Evolutionary conservation across 192 early-diverging fungal genomes (phyloP).

Genomic region (Backusella luteola): DNA sequence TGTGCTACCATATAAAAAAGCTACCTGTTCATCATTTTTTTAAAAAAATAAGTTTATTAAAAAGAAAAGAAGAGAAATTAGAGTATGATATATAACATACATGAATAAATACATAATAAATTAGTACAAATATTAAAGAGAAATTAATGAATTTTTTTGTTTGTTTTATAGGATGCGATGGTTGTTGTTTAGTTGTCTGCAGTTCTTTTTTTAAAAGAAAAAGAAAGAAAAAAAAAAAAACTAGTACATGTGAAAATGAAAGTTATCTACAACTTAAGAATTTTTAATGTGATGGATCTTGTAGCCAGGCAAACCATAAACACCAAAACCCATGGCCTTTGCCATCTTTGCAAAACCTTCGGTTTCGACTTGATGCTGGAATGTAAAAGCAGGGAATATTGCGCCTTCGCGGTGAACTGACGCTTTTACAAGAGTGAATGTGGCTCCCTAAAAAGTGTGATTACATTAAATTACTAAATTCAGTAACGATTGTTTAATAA

Average conservation of each 20-base stretch:
- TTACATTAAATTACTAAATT: not conserved
- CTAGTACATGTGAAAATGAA: slow-evolving; percentile 2
- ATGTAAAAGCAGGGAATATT: slow-evolving; percentile 53
- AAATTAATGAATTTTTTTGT: not conserved
- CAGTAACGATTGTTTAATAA: not conserved
- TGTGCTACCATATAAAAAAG: not conserved
- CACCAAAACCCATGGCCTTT: slow-evolving; percentile 53
- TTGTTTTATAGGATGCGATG: not conserved
- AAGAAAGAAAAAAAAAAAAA: not conserved
- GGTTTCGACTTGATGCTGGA: slow-evolving; percentile 59
- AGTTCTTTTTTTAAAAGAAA: not conserved
- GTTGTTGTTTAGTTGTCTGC: not conserved
- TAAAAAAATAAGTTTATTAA: not conserved
- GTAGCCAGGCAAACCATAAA: slow-evolving; percentile 54
- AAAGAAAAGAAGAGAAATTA: not conserved
- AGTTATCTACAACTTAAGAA: slow-evolving; percentile 5
- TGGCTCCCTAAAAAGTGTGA: slow-evolving; percentile 40
- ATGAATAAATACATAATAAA: slow-evolving; percentile 2
- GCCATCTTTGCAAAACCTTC: slow-evolving; percentile 65
- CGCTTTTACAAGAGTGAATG: slow-evolving; percentile 54
- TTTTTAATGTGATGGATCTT: slow-evolving; percentile 48
- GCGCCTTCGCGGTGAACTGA: slow-evolving; percentile 57
- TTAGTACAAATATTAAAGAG: not conserved
- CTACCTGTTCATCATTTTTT: not conserved
- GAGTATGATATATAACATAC: not conserved